Base-by-base conservation (phyloP, 768 basidiomycete genomes). In the Leccinum fibrillosum region DNA sequence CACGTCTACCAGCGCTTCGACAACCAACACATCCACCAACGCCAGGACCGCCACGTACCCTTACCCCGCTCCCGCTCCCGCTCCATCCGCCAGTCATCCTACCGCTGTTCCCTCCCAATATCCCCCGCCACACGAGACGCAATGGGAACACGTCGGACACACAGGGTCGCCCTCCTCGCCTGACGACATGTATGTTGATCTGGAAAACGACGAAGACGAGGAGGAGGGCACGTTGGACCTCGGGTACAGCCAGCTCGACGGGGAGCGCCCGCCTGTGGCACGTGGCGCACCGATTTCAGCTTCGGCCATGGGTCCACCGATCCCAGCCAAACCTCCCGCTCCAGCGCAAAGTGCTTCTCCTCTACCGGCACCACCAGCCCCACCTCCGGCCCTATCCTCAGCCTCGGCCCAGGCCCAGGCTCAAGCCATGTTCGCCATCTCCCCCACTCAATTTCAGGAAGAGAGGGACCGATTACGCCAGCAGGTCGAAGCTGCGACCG, bases 121-220 rank as follows among this genome's bases (percentile, higher is more conserved):
- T 34, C 61, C 57, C 2, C 23, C 47, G 13, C 13, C 58, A 23
- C 58, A 58, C n/a, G 68, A 68, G 5, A 5, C 58, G 2, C 68
- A 61, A 32, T 70, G 67, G 67, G 68, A 69, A 23, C 59, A 69
- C 35, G 45, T 70, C 51, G 62, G 59, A 19, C 26, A 11, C 2
- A 66, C 13, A 0, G 47, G 56, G 1, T 39, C 68, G 15, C 57
- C 63, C 1, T 26, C 61, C 21, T 66, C 67, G 34, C 52, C 15
- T 15, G 68, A 68, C 28, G 63, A 61, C 5, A 32, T 51, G 8
- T 23, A 44, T n/a, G 42, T 44, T 11, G 42, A 44, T 10, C 10
- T 44, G n/a, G 9, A 44, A 19, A 44, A 44, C 19, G 42, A 44
- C 42, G 42, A 44, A 2, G 37, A 17, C 34, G 34, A 35, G 6